These are phyloP conservation scores for Rhytidhysteron rufulum DNA, from an alignment of 2,329 filamentous ascomycete genomes.

Conservation along the genomic window DNA sequence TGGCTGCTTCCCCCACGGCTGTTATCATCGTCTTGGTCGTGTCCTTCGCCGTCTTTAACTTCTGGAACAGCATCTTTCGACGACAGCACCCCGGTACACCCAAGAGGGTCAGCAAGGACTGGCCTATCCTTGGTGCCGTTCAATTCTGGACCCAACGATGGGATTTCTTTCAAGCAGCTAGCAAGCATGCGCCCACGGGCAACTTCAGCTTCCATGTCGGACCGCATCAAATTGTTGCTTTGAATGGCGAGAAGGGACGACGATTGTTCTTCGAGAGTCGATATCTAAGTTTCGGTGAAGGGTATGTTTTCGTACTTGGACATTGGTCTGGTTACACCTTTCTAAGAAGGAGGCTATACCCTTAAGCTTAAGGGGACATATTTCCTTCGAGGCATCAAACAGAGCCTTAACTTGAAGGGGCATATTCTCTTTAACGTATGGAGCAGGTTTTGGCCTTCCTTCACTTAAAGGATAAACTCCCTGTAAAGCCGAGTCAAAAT, in stretches of 20 bases:
- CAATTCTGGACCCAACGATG: slow-evolving; percentile 47
- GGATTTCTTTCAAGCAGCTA: slow-evolving; percentile 41
- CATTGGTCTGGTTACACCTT: too few species aligned
- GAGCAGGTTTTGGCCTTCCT: too few species aligned
- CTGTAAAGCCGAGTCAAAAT: too few species aligned
- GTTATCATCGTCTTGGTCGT: neutral
- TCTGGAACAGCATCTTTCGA: slow-evolving; percentile 14
- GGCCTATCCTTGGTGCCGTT: slow-evolving; percentile 43
- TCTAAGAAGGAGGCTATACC: too few species aligned
- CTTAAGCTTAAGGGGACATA: too few species aligned
- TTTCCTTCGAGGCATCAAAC: too few species aligned
- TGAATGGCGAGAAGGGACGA: slow-evolving; percentile 43
- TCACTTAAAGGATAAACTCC: too few species aligned
- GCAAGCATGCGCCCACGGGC: slow-evolving; percentile 31
- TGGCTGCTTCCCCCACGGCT: neutral
- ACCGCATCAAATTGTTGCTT: slow-evolving; percentile 41
- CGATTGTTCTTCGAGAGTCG: slow-evolving; percentile 45
- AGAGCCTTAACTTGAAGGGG: too few species aligned
- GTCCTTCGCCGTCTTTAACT: slow-evolving; percentile 10
- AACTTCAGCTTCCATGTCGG: slow-evolving; percentile 51
- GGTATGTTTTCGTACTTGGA: slow-evolving; percentile 35
- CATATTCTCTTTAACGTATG: too few species aligned
- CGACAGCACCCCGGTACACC: slow-evolving; percentile 19
- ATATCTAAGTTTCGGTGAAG: slow-evolving; percentile 42
- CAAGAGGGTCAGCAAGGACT: slow-evolving; percentile 15